Evolutionary conservation across 2,329 filamentous ascomycete genomes (phyloP).

Genomic region (Cladosporium colombiae): DNA sequence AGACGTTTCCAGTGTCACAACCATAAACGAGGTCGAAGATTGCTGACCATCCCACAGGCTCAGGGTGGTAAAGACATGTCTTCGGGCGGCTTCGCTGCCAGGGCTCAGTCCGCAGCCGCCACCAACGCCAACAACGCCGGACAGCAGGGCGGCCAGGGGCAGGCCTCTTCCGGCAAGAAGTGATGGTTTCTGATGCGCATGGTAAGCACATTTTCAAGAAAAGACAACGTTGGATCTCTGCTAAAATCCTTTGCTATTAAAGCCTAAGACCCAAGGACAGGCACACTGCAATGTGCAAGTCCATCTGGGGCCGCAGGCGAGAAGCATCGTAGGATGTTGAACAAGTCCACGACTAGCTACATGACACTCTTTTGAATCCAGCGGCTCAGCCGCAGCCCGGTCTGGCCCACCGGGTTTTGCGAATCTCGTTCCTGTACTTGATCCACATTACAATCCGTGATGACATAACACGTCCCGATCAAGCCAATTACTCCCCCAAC

Average conservation of each 20-base stretch:
- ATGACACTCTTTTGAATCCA: neutral
- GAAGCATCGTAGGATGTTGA: neutral
- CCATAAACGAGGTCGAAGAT: too few species aligned
- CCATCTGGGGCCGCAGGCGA: neutral
- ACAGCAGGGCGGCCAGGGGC: neutral
- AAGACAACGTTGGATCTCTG: neutral
- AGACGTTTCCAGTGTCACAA: too few species aligned
- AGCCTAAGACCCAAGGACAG: neutral
- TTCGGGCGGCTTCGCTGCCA: neutral
- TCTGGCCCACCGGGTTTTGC: neutral
- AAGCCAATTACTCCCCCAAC: neutral
- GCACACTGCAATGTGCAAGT: neutral
- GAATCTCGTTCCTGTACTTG: neutral
- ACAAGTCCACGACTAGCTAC: neutral
- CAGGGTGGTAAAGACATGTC: neutral
- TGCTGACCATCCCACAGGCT: neutral
- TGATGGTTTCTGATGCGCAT: neutral
- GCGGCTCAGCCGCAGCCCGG: neutral
- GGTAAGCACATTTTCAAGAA: neutral
- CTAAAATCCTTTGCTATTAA: neutral
- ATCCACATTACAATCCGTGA: neutral
- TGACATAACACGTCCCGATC: neutral
- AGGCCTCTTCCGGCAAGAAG: neutral
- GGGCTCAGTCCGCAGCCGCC: neutral
- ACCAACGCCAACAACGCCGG: constrained; percentile 4